phyloP scores from a whole-genome alignment of 345 rosid genomes.

The Mangifera indica region DNA sequence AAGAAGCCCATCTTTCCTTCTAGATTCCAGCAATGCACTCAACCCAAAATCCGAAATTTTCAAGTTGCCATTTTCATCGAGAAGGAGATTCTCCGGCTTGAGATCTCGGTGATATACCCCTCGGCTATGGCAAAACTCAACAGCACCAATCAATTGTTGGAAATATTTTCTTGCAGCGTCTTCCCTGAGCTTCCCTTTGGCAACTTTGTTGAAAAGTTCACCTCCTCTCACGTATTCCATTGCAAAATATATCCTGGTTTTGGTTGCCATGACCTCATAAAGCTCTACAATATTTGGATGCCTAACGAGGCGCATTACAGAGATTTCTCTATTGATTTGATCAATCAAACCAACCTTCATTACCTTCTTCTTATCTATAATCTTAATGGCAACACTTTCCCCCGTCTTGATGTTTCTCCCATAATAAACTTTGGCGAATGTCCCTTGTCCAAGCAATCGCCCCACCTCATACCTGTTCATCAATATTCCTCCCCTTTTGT shows the following conservation, averaged over 20 bases:
- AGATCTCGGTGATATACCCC: slow-evolving; percentile 87
- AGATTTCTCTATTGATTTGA: slow-evolving; percentile 86
- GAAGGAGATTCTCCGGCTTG: slow-evolving; percentile 82
- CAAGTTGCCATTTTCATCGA: slow-evolving; percentile 66
- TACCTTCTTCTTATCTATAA: slow-evolving; percentile 70
- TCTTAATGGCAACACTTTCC: slow-evolving; percentile 68
- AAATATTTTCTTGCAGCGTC: slow-evolving; percentile 63
- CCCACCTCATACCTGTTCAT: slow-evolving; percentile 78
- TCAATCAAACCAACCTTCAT: slow-evolving; percentile 59
- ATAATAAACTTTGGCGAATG: slow-evolving; percentile 82
- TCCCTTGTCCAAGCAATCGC: slow-evolving; percentile 75
- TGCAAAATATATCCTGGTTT: slow-evolving; percentile 68
- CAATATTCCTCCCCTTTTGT: slow-evolving; percentile 50
- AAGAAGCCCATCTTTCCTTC: slow-evolving; percentile 66
- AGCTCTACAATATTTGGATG: slow-evolving; percentile 76
- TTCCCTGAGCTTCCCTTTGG: slow-evolving; percentile 74
- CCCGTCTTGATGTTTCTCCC: slow-evolving; percentile 58
- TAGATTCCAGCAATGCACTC: slow-evolving; percentile 59
- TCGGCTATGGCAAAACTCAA: slow-evolving; percentile 81
- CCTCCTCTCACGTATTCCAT: slow-evolving; percentile 81
- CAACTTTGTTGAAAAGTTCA: slow-evolving; percentile 72
- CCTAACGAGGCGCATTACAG: slow-evolving; percentile 73
- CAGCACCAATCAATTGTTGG: slow-evolving; percentile 70
- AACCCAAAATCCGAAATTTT: slow-evolving; percentile 80
- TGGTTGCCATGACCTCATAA: slow-evolving; percentile 90